A percentile compares a stretch with the other conserved stretches of the same genome.
These are phyloP conservation scores for Exophiala xenobiotica DNA, from an alignment of 2,329 filamentous ascomycete genomes.

Conservation along the genomic window DNA sequence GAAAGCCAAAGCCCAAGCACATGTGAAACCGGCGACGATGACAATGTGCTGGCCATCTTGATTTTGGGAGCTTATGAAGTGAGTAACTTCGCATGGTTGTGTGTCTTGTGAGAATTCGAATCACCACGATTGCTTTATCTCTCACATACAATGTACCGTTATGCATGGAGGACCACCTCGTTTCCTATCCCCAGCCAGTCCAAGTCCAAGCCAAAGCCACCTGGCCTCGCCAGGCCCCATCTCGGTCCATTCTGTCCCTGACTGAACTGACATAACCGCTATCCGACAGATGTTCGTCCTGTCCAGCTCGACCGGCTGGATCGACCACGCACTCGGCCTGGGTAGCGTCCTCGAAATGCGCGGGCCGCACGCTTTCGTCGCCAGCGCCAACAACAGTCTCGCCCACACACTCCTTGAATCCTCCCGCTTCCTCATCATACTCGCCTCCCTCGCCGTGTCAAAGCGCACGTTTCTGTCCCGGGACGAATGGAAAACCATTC, in stretches of 20 bases:
- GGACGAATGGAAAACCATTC: constrained; percentile 42
- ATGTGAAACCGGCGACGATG: too few relatives aligned
- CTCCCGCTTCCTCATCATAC: neutral
- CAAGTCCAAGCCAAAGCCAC: too few relatives aligned
- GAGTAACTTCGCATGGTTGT: neutral
- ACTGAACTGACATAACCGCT: neutral
- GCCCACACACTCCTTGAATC: neutral
- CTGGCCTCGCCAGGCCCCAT: too few relatives aligned
- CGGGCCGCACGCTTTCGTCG: constrained; percentile 1
- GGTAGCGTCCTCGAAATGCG: neutral
- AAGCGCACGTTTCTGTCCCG: constrained; percentile 36
- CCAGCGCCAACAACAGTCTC: neutral
- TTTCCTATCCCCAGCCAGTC: too few relatives aligned
- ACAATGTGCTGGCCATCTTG: neutral
- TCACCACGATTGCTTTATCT: too few relatives aligned
- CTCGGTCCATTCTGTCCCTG: too few relatives aligned
- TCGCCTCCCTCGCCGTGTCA: constrained; percentile 1
- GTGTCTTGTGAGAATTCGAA: too few relatives aligned
- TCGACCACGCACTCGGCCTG: constrained; percentile 1
- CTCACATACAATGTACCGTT: too few relatives aligned
- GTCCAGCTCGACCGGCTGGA: neutral
- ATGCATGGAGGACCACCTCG: too few relatives aligned
- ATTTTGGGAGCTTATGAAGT: constrained; percentile 4
- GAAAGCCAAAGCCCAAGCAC: too few relatives aligned
- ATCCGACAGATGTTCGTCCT: constrained; percentile 1